These are phyloP conservation scores for sunflower (Helianthus annuus) DNA, from an alignment of 129 eudicot genomes.

Conservation along the genomic window HanXRQr2.0-SUNRISE NC_035448.2:5602617-5603116, in stretches of 20 bases:
- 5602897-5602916: slow-evolving; percentile 82
- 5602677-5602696: slow-evolving; percentile 65
- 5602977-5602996: background rate
- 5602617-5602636: slow-evolving; percentile 65
- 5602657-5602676: slow-evolving; percentile 74
- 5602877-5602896: slow-evolving; percentile 86
- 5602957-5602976: background rate
- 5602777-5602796: slow-evolving; percentile 71
- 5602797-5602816: slow-evolving; percentile 69
- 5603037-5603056: too few species aligned
- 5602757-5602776: slow-evolving; percentile 69
- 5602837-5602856: slow-evolving; percentile 84
- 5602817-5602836: slow-evolving; percentile 78
- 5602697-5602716: slow-evolving; percentile 65
- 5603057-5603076: too few species aligned
- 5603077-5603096: too few species aligned
- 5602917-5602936: slow-evolving; percentile 62
- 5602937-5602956: background rate
- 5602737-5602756: slow-evolving; percentile 70
- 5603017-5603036: too few species aligned
- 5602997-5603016: too few species aligned
- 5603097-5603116: too few species aligned
- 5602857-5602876: slow-evolving; percentile 77
- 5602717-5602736: slow-evolving; percentile 75
- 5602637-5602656: slow-evolving; percentile 63